These are phyloP conservation scores for Globisporangium rhizosaccharum DNA, from an alignment of 352 stramenopile genomes.

Conservation along the genomic window DNA sequence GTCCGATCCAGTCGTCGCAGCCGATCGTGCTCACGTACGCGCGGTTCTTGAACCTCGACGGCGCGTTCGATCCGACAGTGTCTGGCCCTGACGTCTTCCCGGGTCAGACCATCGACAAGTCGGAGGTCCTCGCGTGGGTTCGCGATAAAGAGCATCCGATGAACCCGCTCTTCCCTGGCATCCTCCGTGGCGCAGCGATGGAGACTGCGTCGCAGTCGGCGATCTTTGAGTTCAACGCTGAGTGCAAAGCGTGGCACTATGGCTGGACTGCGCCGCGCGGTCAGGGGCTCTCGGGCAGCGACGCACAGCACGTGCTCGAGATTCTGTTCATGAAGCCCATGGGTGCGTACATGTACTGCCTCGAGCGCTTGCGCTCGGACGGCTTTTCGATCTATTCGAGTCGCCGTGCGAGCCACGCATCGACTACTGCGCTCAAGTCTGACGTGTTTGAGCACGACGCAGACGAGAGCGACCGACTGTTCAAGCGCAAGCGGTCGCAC, in stretches of 20 bases:
- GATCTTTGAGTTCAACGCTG: constrained; percentile 86
- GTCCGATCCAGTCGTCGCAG: constrained; percentile 49
- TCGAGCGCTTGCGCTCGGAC: constrained; percentile 72
- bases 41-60: constrained; percentile 70
- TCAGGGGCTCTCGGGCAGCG: constrained; percentile 67
- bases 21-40: constrained; percentile 63
- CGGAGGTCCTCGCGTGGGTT: constrained; percentile 54
- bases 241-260: constrained; percentile 89
- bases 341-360: constrained; percentile 76
- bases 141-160: constrained; percentile 71
- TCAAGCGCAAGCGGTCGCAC: constrained; percentile 58
- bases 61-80: constrained; percentile 58
- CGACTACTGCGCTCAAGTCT: constrained; percentile 22
- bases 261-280: constrained; percentile 77
- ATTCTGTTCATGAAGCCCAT: constrained; percentile 83
- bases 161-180: constrained; percentile 72
- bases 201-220: constrained; percentile 72
- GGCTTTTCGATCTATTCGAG: constrained; percentile 79
- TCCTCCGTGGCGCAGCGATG: constrained; percentile 71
- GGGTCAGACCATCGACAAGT: constrained; percentile 71
- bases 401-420: constrained; percentile 51
- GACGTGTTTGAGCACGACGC: constrained; percentile 48
- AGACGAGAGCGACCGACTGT: constrained; percentile 26
- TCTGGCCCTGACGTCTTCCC: constrained; percentile 71
- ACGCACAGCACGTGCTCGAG: constrained; percentile 74